Conservation (phyloP, 257 asterid species). For the Cinchona pubescens region DNA sequence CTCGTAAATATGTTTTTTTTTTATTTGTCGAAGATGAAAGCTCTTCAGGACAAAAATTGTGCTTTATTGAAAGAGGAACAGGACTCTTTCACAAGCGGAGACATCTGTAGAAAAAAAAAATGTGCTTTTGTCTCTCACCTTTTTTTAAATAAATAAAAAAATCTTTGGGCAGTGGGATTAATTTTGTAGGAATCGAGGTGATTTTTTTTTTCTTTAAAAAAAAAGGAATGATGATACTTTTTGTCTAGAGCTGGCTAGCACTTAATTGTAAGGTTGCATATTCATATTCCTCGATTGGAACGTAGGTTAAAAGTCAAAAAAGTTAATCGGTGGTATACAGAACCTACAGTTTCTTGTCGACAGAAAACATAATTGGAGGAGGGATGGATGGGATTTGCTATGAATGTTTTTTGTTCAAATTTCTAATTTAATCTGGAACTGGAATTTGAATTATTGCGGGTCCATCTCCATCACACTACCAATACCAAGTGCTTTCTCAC, state of each 20-base stretch:
- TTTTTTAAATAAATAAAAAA: too few relatives aligned
- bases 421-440: not conserved
- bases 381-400: too few relatives aligned
- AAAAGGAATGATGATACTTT: not conserved
- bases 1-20: not conserved
- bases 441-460: not conserved
- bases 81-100: too few relatives aligned
- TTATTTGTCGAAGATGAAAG: not conserved
- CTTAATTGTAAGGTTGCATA: slow-evolving; percentile 1
- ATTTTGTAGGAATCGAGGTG: slow-evolving; percentile 9
- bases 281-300: not conserved
- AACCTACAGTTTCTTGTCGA: not conserved
- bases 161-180: too few relatives aligned
- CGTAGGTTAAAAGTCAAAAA: slow-evolving; percentile 16
- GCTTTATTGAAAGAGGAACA: too few relatives aligned
- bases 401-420: too few relatives aligned
- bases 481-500: not conserved
- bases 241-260: slow-evolving; percentile 12
- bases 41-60: too few relatives aligned
- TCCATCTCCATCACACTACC: too few relatives aligned
- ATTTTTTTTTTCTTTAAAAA: not conserved
- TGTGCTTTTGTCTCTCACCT: too few relatives aligned
- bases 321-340: too few relatives aligned
- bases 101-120: too few relatives aligned
- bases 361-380: too few relatives aligned